Conservation (phyloP, 805 yeast species). For the Candida tammaniensis region DNA sequence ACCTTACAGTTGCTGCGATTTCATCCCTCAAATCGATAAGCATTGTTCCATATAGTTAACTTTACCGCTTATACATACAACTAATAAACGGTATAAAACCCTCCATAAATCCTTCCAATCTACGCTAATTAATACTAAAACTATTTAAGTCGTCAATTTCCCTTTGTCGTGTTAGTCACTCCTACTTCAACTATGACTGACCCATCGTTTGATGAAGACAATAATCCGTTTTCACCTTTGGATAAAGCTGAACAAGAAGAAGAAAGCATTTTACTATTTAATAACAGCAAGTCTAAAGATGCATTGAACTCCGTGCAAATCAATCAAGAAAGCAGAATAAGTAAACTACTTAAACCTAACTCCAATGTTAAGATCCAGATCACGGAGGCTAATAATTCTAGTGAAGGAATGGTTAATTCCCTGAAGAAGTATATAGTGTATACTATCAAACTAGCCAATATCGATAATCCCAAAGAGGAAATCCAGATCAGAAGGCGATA, state of each 20-base stretch:
- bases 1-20: too few relatives aligned
- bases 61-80: too few relatives aligned
- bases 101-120: too few relatives aligned
- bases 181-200: neutral
- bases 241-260: slow-evolving; percentile 12
- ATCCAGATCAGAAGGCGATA: slow-evolving; percentile 75
- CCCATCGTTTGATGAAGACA: slow-evolving; percentile 19
- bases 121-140: too few relatives aligned
- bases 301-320: slow-evolving; percentile 24
- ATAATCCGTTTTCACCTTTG: slow-evolving; percentile 29
- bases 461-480: slow-evolving; percentile 33
- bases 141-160: too few relatives aligned
- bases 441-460: slow-evolving; percentile 63
- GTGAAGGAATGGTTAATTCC: slow-evolving; percentile 70
- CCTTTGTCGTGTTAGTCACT: too few relatives aligned
- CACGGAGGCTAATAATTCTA: slow-evolving; percentile 80
- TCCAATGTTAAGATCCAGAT: slow-evolving; percentile 42
- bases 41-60: too few relatives aligned
- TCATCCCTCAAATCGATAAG: too few relatives aligned
- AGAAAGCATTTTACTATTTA: slow-evolving; percentile 28
- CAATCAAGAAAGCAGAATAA: slow-evolving; percentile 35
- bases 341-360: slow-evolving; percentile 30
- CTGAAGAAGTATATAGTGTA: slow-evolving; percentile 68
- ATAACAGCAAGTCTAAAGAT: slow-evolving; percentile 12
- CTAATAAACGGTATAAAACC: too few relatives aligned